phyloP scores from a whole-genome alignment of 441 rosid species.

The Kokia cookei region DNA sequence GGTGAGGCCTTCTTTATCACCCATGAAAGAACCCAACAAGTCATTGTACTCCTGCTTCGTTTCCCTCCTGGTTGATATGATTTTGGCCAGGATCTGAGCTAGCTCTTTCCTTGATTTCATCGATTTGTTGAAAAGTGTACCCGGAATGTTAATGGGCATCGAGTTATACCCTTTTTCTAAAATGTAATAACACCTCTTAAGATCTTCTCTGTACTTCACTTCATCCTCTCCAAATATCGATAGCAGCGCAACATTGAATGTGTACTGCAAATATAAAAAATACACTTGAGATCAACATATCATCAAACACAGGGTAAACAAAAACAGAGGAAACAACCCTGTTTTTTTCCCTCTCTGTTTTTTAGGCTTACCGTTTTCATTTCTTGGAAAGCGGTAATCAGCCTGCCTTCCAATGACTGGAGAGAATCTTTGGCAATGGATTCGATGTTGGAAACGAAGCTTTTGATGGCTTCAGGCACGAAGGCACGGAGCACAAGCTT shows the following conservation, averaged over 20 bases:
- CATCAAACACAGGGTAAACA: neutral
- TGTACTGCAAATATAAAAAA: constrained; percentile 42
- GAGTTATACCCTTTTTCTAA: constrained; percentile 95
- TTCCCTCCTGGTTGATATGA: constrained; percentile 58
- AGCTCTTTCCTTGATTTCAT: constrained; percentile 89
- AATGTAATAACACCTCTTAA: constrained; percentile 81
- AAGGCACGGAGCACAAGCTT: constrained; percentile 92
- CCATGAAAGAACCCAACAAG: constrained; percentile 90
- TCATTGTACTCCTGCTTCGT: constrained; percentile 45
- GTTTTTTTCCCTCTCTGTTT: constrained; percentile 11
- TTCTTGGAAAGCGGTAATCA: constrained; percentile 74
- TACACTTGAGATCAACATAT: neutral
- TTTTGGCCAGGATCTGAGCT: constrained; percentile 64
- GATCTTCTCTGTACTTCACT: constrained; percentile 71
- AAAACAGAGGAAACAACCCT: constrained; percentile 16
- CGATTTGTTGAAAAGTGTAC: constrained; percentile 81
- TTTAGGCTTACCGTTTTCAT: constrained; percentile 73
- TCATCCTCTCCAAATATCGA: constrained; percentile 93
- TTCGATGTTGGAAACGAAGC: constrained; percentile 51
- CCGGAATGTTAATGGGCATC: constrained; percentile 86
- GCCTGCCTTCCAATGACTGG: constrained; percentile 47
- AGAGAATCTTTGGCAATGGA: constrained; percentile 49
- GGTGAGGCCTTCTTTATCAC: constrained; percentile 61
- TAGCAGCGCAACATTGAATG: constrained; percentile 83
- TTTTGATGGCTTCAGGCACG: constrained; percentile 61